A percentile compares a stretch with the other conserved stretches of the same genome.
Conservation (phyloP, 1,284 basidiomycete genomes). For the Butyriboletus appendiculatus region DNA sequence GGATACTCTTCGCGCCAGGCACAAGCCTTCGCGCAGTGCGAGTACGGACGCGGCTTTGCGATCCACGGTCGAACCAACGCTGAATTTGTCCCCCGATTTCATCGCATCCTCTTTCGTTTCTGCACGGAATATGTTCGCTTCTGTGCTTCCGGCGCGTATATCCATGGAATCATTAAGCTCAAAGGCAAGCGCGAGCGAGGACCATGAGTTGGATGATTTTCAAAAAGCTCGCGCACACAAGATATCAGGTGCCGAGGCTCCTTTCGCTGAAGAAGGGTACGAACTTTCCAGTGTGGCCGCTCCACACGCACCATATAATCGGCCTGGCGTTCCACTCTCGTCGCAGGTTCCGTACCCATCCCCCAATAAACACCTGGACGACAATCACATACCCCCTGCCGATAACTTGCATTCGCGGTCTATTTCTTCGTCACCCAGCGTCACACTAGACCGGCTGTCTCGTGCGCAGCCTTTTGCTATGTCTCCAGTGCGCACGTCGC, state of each 20-base stretch:
- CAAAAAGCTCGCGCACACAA: background rate
- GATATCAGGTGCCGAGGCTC: background rate
- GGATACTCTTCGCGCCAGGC: slow-evolving; percentile 3
- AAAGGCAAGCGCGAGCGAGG: slow-evolving; percentile 30
- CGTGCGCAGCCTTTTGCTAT: slow-evolving; percentile 22
- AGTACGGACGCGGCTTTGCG: background rate
- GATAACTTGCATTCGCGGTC: slow-evolving; percentile 1
- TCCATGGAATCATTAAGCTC: slow-evolving; percentile 36
- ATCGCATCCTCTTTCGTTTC: slow-evolving; percentile 22
- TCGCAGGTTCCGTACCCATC: slow-evolving; percentile 3
- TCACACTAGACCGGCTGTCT: background rate
- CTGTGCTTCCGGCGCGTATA: slow-evolving; percentile 31
- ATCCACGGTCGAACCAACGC: background rate
- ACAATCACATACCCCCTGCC: background rate
- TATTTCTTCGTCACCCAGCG: background rate
- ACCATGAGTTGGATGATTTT: slow-evolving; percentile 32
- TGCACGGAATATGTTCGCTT: slow-evolving; percentile 29
- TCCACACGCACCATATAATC: background rate
- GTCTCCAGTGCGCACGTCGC: slow-evolving; percentile 34
- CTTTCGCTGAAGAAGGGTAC: slow-evolving; percentile 6
- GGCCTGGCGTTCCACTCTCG: background rate
- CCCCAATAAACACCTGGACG: background rate
- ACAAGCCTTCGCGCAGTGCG: background rate
- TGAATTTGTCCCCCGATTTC: slow-evolving; percentile 7
- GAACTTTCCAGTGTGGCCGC: slow-evolving; percentile 19